Percentiles rank a stretch among this genome's conserved stretches.
phyloP scores from a whole-genome alignment of 257 asterid genomes.

The Nicotiana knightiana region DNA sequence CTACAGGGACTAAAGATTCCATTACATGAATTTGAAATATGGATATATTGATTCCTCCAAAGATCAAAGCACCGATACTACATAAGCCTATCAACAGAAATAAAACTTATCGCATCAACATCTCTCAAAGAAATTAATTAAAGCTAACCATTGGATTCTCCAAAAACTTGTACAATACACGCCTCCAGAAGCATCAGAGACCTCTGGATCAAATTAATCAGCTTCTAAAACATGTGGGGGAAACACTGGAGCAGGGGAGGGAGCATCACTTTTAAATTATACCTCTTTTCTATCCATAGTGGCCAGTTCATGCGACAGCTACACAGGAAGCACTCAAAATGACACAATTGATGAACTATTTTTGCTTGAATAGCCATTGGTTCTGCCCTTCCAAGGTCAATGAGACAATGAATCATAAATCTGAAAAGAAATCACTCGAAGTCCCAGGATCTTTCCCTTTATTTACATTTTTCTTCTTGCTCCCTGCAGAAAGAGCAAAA shows the following conservation, averaged over 20 bases:
- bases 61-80: not conserved
- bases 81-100: not conserved
- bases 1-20: not conserved
- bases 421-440: constrained; percentile 64
- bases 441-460: constrained; percentile 32
- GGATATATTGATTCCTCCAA: not conserved
- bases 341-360: not conserved
- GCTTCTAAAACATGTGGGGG: not conserved
- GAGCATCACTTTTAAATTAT: not conserved
- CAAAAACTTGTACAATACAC: not conserved
- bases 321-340: not conserved
- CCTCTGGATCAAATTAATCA: not conserved
- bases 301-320: not conserved
- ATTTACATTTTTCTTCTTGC: constrained; percentile 43
- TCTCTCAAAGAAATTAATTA: not conserved
- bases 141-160: not conserved
- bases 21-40: not conserved
- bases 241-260: not conserved
- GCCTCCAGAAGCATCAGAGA: not conserved
- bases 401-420: constrained; percentile 23
- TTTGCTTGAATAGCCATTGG: not conserved
- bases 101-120: not conserved
- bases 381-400: not conserved
- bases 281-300: not conserved
- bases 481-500: constrained; percentile 42